phyloP scores from a whole-genome alignment of 208 protist genomes.

The Leishmania tropica region DNA sequence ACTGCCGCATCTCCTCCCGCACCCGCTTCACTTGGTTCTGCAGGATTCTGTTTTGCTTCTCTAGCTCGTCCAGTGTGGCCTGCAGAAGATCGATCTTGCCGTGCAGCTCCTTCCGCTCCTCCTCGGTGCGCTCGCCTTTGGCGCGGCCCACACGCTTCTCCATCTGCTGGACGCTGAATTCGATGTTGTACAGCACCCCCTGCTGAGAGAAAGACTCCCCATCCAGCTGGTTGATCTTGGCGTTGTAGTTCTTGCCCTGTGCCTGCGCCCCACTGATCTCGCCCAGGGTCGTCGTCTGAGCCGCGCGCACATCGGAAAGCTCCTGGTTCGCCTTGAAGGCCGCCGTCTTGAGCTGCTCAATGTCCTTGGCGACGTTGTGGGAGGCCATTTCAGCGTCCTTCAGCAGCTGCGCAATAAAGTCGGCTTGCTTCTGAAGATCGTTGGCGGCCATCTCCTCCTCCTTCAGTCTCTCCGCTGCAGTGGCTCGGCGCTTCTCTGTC shows the following conservation, averaged over 20 bases:
- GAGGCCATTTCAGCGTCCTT: constrained; percentile 55
- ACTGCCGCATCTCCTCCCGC: constrained; percentile 75
- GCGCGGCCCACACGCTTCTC: constrained; percentile 92
- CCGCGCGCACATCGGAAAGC: constrained; percentile 58
- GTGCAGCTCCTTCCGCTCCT: constrained; percentile 88
- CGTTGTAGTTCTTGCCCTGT: constrained; percentile 85
- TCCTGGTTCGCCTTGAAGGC: constrained; percentile 86
- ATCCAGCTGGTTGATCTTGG: constrained; percentile 87
- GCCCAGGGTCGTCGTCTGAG: constrained; percentile 71
- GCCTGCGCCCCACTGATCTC: constrained; percentile 87
- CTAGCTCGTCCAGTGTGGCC: constrained; percentile 78
- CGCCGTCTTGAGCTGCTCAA: constrained; percentile 81
- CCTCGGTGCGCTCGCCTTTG: constrained; percentile 90
- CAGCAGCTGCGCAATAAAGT: constrained; percentile 65
- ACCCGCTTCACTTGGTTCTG: constrained; percentile 92
- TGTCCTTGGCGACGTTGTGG: constrained; percentile 64
- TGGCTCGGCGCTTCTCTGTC: constrained; percentile 29
- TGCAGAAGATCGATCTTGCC: constrained; percentile 88
- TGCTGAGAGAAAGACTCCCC: constrained; percentile 89
- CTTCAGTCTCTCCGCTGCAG: constrained; percentile 34
- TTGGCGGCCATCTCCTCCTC: constrained; percentile 43
- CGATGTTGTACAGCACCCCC: constrained; percentile 94
- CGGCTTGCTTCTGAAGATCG: constrained; percentile 69
- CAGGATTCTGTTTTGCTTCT: constrained; percentile 77
- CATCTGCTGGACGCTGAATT: constrained; percentile 96